These are phyloP conservation scores for Pseudogymnoascus sp. DNA, from an alignment of 2,329 filamentous ascomycete genomes.

Conservation along the genomic window DNA sequence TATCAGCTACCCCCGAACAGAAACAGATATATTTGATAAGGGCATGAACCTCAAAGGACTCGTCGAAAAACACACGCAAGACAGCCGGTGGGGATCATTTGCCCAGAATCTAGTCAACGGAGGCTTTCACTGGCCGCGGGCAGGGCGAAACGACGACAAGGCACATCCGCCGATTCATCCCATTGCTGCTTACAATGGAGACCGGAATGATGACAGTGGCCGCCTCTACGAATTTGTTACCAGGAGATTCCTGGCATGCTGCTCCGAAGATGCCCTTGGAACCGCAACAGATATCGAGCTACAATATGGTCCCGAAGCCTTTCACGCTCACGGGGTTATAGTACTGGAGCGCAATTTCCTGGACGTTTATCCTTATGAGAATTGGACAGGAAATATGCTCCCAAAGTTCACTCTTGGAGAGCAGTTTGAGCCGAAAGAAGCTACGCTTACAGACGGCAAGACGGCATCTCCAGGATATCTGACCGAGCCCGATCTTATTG, in stretches of 20 bases:
- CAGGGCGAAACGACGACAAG: conserved; percentile 86
- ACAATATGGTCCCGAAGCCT: conserved; percentile 67
- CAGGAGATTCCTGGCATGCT: conserved; percentile 88
- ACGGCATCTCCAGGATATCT: conserved; percentile 78
- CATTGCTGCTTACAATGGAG: conserved; percentile 61
- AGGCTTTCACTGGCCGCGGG: conserved; percentile 70
- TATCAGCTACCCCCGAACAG: conserved; percentile 95
- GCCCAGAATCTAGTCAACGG: conserved; percentile 68
- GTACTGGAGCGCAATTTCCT: conserved; percentile 88
- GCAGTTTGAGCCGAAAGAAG: conserved; percentile 78
- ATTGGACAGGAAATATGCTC: conserved; percentile 83
- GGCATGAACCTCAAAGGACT: conserved; percentile 76
- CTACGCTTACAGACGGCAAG: conserved; percentile 83
- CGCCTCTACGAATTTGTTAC: conserved; percentile 88
- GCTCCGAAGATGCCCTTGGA: conserved; percentile 86
- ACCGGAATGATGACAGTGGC: conserved; percentile 58
- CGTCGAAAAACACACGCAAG: conserved; percentile 74
- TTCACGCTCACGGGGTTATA: conserved; percentile 73
- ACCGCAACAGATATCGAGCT: conserved; percentile 79
- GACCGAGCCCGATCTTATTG: conserved; percentile 91
- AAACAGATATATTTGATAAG: conserved; percentile 90
- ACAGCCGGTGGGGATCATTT: conserved; percentile 70
- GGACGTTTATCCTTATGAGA: conserved; percentile 92
- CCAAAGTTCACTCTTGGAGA: conserved; percentile 75
- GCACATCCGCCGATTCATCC: conserved; percentile 97